Evolutionary conservation across 164 flowering plant genomes (phyloP).

Genomic region (Amborella trichopoda): DNA sequence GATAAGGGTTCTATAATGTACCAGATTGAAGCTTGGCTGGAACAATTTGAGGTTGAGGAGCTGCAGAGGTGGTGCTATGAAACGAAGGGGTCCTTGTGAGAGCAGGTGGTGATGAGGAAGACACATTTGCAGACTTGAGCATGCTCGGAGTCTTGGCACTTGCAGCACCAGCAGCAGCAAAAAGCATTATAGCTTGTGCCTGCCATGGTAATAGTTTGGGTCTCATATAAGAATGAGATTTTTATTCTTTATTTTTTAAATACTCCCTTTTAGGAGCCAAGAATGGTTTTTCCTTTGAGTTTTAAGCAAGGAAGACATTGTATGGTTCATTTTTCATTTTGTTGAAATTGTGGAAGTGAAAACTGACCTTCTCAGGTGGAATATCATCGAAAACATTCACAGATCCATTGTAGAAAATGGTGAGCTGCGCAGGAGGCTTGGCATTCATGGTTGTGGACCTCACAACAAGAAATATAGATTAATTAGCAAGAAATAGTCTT

Average conservation of each 20-base stretch:
- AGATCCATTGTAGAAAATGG: constrained; percentile 37
- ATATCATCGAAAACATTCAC: constrained; percentile 30
- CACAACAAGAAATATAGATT: too few relatives aligned
- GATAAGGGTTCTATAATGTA: too few relatives aligned
- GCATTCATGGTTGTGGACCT: constrained; percentile 1
- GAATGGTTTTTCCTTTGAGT: too few relatives aligned
- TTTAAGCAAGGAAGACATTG: too few relatives aligned
- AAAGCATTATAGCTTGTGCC: constrained; percentile 36
- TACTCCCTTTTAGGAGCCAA: too few relatives aligned
- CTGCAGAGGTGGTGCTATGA: constrained; percentile 25
- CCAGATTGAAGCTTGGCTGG: constrained; percentile 35
- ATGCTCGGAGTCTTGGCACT: constrained; percentile 7
- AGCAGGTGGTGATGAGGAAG: constrained; percentile 15
- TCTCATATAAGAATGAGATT: background rate
- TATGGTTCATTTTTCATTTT: background rate
- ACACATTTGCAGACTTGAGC: constrained; percentile 2
- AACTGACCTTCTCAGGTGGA: constrained; percentile 31
- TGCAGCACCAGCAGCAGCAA: constrained; percentile 30
- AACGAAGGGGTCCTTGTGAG: constrained; percentile 34
- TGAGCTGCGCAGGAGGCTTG: constrained; percentile 22
- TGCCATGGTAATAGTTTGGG: background rate
- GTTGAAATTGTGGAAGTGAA: background rate
- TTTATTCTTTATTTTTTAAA: too few relatives aligned
- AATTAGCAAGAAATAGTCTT: too few relatives aligned
- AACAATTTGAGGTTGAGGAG: constrained; percentile 15